These are phyloP conservation scores for Rubia peregrina DNA, from an alignment of 305 asterid genomes.

Conservation along the genomic window DNA sequence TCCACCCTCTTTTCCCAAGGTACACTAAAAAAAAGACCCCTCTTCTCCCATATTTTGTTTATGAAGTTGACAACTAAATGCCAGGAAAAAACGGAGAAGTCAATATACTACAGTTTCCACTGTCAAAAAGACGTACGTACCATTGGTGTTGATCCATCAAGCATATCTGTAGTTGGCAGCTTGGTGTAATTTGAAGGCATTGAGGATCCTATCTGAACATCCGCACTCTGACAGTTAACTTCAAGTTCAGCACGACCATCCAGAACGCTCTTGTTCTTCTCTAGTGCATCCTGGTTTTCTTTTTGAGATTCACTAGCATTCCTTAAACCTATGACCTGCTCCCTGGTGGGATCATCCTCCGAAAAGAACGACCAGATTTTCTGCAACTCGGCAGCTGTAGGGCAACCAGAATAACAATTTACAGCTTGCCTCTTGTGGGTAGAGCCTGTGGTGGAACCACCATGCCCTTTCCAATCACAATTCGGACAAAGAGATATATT, in stretches of 20 bases:
- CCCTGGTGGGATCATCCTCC: slow-evolving; percentile 33
- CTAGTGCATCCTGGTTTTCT: slow-evolving; percentile 32
- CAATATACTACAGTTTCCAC: background rate
- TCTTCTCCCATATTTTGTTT: background rate
- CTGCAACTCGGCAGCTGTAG: slow-evolving; percentile 73
- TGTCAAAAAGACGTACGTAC: slow-evolving; percentile 21
- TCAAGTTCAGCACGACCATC: slow-evolving; percentile 27
- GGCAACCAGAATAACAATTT: slow-evolving; percentile 73
- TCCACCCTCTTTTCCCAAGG: background rate
- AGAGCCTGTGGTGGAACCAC: slow-evolving; percentile 26
- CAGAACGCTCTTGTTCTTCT: slow-evolving; percentile 25
- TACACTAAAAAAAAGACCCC: background rate
- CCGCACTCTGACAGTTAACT: slow-evolving; percentile 23
- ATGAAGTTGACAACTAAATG: background rate
- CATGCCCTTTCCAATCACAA: slow-evolving; percentile 63
- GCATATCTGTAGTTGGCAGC: slow-evolving; percentile 23
- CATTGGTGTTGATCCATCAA: slow-evolving; percentile 42
- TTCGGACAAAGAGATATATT: slow-evolving; percentile 73
- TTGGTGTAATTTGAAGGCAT: slow-evolving; percentile 18
- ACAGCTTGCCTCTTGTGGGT: slow-evolving; percentile 59
- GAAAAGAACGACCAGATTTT: slow-evolving; percentile 66
- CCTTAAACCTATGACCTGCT: slow-evolving; percentile 32
- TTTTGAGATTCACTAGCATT: slow-evolving; percentile 33
- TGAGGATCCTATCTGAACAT: slow-evolving; percentile 34
- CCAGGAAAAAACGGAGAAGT: background rate